Conservation (phyloP, 1,139 yeast species). For the Lizanozyma gosingica region DNA sequence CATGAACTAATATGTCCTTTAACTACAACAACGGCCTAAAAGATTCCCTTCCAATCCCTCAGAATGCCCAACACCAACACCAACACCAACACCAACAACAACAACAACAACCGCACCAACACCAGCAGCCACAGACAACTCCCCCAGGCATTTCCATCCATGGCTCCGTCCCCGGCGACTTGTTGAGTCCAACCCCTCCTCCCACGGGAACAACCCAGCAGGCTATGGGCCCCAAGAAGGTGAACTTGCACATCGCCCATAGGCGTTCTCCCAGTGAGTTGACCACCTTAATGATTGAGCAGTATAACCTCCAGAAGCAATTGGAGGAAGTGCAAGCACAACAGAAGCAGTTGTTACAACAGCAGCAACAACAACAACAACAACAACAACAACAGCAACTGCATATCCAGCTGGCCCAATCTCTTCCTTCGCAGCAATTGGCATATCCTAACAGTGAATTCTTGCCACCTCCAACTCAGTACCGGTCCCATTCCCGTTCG, state of each 20-base stretch:
- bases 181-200: background rate
- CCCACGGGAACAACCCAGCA: background rate
- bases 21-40: background rate
- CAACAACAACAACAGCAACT: conserved; percentile 6
- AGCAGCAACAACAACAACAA: conserved; percentile 11
- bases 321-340: conserved; percentile 86
- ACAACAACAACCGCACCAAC: conserved; percentile 11
- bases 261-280: conserved; percentile 90
- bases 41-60: background rate
- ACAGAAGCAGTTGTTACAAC: conserved; percentile 56
- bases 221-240: background rate
- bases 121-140: conserved; percentile 36
- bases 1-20: background rate
- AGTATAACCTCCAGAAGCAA: conserved; percentile 86
- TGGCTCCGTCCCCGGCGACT: background rate
- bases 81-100: background rate
- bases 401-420: conserved; percentile 10
- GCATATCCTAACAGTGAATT: conserved; percentile 9
- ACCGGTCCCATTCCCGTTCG: conserved; percentile 23
- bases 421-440: conserved; percentile 2
- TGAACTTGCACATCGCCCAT: conserved; percentile 76
- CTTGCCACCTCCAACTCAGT: conserved; percentile 20
- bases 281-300: conserved; percentile 92
- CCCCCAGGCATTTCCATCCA: conserved; percentile 13
- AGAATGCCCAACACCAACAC: background rate